Conservation (phyloP, 1,139 yeast species). For the Yamadazyma kanchanaburiensis region DNA sequence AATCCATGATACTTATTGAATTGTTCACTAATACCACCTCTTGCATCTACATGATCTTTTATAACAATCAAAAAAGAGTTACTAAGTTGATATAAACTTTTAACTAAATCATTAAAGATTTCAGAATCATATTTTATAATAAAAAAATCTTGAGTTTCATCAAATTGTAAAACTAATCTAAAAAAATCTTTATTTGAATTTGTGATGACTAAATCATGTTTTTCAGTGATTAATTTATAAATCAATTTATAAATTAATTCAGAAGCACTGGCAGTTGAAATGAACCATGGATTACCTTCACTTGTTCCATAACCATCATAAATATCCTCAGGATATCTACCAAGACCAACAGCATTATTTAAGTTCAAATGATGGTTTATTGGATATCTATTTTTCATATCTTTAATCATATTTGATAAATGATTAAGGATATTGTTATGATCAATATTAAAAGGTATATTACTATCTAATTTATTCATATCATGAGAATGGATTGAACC, state of each 20-base stretch:
- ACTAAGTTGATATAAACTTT: slow-evolving; percentile 53
- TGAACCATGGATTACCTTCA: slow-evolving; percentile 95
- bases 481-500: slow-evolving; percentile 68
- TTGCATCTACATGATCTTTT: slow-evolving; percentile 64
- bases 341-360: slow-evolving; percentile 68
- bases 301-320: slow-evolving; percentile 75
- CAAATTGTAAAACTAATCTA: slow-evolving; percentile 30
- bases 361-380: slow-evolving; percentile 47
- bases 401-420: slow-evolving; percentile 52
- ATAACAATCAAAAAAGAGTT: slow-evolving; percentile 76
- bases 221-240: slow-evolving; percentile 21
- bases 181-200: slow-evolving; percentile 26
- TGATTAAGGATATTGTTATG: slow-evolving; percentile 58
- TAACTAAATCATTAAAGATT: slow-evolving; percentile 43
- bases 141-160: slow-evolving; percentile 25
- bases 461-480: slow-evolving; percentile 18
- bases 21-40: slow-evolving; percentile 88
- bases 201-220: slow-evolving; percentile 24
- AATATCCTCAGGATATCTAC: slow-evolving; percentile 91
- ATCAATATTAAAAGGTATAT: slow-evolving; percentile 58
- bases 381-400: slow-evolving; percentile 74
- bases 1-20: slow-evolving; percentile 76
- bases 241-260: slow-evolving; percentile 47
- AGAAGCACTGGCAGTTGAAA: slow-evolving; percentile 79
- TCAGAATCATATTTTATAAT: slow-evolving; percentile 40